phyloP scores from a whole-genome alignment of 352 stramenopile species.

The Halophytophthora batemanensis region DNA sequence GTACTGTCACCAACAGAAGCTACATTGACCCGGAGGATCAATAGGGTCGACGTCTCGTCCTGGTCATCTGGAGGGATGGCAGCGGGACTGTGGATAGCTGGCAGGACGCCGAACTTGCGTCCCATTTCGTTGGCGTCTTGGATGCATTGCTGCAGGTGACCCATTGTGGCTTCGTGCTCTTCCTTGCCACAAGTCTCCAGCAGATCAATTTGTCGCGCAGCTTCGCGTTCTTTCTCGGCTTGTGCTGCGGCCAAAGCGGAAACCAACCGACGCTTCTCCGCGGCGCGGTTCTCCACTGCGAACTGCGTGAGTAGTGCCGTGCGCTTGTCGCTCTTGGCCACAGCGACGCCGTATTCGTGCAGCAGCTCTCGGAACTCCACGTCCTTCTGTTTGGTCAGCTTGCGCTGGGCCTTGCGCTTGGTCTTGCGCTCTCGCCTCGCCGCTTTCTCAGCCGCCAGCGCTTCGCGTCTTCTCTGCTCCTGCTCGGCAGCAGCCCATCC shows the following conservation, averaged over 20 bases:
- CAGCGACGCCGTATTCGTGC: slow-evolving; percentile 38
- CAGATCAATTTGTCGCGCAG: slow-evolving; percentile 10
- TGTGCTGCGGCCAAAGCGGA: slow-evolving; percentile 7
- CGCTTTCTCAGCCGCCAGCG: slow-evolving; percentile 21
- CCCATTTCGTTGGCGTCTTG: slow-evolving; percentile 38
- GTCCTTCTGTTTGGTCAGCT: slow-evolving; percentile 47
- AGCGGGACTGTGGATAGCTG: slow-evolving; percentile 47
- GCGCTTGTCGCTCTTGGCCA: slow-evolving; percentile 45
- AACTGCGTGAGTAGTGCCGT: slow-evolving; percentile 45
- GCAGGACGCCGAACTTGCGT: slow-evolving; percentile 44
- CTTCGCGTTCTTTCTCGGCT: slow-evolving; percentile 10
- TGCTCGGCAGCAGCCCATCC: slow-evolving; percentile 24
- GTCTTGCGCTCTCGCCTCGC: slow-evolving; percentile 39
- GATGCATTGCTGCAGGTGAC: slow-evolving; percentile 34
- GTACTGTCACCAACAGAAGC: not conserved
- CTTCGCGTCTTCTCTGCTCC: slow-evolving; percentile 16
- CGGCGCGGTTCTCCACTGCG: slow-evolving; percentile 30
- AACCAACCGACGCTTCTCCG: slow-evolving; percentile 16
- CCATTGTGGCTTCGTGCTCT: slow-evolving; percentile 3
- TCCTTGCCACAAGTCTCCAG: slow-evolving; percentile 20
- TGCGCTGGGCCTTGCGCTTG: slow-evolving; percentile 42
- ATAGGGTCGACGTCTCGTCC: slow-evolving; percentile 48
- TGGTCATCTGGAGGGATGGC: slow-evolving; percentile 29
- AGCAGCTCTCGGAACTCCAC: slow-evolving; percentile 40
- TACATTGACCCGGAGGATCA: slow-evolving; percentile 54